A percentile compares a stretch with the other conserved stretches of the same genome.
phyloP scores from a whole-genome alignment of 2,329 filamentous ascomycete genomes.

The Hypoxylon sp. region DNA sequence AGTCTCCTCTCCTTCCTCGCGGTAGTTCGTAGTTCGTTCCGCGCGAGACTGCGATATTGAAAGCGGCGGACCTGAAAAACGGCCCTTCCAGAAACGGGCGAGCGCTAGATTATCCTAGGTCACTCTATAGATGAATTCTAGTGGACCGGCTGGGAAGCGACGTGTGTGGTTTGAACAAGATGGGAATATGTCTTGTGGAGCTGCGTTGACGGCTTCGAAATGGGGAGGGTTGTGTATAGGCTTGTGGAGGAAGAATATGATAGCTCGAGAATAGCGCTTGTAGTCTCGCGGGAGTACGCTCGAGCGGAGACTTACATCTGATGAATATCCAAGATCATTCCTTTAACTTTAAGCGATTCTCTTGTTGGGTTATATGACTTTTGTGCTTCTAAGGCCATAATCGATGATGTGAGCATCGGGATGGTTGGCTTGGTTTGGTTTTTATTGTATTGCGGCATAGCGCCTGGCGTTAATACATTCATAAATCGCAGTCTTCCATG shows the following conservation, averaged over 20 bases:
- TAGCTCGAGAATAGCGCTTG: background rate
- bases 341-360: background rate
- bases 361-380: background rate
- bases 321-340: background rate
- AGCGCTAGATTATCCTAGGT: background rate
- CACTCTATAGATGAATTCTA: background rate
- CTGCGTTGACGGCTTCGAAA: background rate
- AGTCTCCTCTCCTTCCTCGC: background rate
- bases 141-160: background rate
- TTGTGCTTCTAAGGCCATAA: background rate
- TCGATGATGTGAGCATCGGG: background rate
- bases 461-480: constrained; percentile 22
- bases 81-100: background rate
- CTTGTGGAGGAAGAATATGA: background rate
- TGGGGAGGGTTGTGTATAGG: background rate
- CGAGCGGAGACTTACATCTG: background rate
- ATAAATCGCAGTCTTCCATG: constrained; percentile 33
- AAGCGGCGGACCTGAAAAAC: background rate
- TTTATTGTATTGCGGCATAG: constrained; percentile 31
- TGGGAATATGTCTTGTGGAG: background rate
- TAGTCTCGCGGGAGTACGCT: background rate
- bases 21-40: background rate
- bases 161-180: background rate
- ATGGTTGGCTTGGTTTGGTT: background rate
- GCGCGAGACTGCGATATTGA: background rate